Evolutionary conservation across 202 grass and related monocot genomes (phyloP), one percentile per base, ranked within the genome.

Genomic region (Setaria viridis): DNA sequence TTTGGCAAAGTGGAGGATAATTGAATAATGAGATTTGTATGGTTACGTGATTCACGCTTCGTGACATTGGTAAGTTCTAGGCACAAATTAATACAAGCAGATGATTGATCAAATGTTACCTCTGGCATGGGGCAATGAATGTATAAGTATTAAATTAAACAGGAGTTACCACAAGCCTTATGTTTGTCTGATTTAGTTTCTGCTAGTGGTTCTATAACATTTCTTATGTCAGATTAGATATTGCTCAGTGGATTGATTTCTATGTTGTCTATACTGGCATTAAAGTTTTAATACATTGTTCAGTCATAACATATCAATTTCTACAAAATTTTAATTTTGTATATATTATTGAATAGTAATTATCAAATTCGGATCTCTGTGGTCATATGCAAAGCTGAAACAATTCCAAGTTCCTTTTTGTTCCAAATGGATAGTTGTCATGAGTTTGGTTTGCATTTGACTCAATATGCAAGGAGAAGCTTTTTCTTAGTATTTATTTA

Each of bases 141-240:
- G 21, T 68, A 41, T 77, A 82, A 69, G 45, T 69, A 62, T 62
- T 13, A 33, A 80, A 17, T 59, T 50, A 53, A 66, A 75, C 49
- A 89, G 46, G 60, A 75, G 19, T 46, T 58, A 59, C 50, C 14
- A 62, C n/a, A 80, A 9, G n/a, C 69, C 59, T 75, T 75, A 12
- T 58, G 7, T 72, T 74, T 79, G 16, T 80, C 67, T 55, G 51
- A 55, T 55, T 85, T 75, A 53, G 32, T 85, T 62, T 68, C 41
- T 84, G 29, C 13, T n/a, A 47, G 11, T 65, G 29, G 43, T 80
- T 47, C 9, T 48, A 34, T 48, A 67, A 17, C 49, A 56, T 41
- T 79, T 84, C 72, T 82, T 63, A 58, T 85, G 10, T 68, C 32
- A 62, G 51, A 85, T 74, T 64, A 46, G 63, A n/a, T 67, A 79